Percentiles rank a stretch among this genome's conserved stretches.
phyloP scores from a whole-genome alignment of 176 grass and related monocot species.

The Typha latifolia region DNA sequence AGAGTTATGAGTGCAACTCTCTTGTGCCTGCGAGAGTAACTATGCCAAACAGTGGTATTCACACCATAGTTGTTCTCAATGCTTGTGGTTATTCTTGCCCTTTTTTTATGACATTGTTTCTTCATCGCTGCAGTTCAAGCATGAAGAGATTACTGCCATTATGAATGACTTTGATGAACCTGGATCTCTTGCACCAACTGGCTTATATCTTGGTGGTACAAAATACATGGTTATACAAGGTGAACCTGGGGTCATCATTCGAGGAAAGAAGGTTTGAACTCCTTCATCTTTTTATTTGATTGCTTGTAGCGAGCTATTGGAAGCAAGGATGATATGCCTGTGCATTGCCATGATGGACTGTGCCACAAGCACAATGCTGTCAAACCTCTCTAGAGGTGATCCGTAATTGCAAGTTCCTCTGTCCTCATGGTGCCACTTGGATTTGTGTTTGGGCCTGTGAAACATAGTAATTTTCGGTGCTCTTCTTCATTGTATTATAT shows the following conservation, averaged over 20 bases:
- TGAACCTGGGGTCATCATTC: conserved; percentile 43
- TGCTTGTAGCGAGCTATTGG: neutral
- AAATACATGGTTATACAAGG: conserved; percentile 67
- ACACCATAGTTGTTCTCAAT: neutral
- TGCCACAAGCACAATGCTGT: no score
- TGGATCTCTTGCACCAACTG: conserved; percentile 44
- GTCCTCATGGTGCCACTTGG: no score
- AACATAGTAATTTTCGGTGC: no score
- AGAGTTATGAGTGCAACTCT: no score
- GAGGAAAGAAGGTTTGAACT: conserved; percentile 43
- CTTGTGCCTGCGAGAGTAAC: no score
- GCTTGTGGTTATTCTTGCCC: neutral
- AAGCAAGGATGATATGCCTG: no score
- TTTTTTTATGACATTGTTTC: neutral
- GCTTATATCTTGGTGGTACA: conserved; percentile 34
- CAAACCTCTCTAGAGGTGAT: no score
- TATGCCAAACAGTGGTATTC: no score
- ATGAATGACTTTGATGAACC: conserved; percentile 39
- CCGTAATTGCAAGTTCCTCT: no score
- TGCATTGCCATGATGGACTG: no score
- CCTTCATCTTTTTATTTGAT: neutral
- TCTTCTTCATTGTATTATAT: no score
- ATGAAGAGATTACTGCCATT: conserved; percentile 33
- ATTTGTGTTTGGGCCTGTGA: no score
- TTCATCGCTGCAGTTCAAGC: conserved; percentile 25